Conservation (phyloP, 108 stramenopile genomes). For the Pseudonitzschia multiseries region DNA sequence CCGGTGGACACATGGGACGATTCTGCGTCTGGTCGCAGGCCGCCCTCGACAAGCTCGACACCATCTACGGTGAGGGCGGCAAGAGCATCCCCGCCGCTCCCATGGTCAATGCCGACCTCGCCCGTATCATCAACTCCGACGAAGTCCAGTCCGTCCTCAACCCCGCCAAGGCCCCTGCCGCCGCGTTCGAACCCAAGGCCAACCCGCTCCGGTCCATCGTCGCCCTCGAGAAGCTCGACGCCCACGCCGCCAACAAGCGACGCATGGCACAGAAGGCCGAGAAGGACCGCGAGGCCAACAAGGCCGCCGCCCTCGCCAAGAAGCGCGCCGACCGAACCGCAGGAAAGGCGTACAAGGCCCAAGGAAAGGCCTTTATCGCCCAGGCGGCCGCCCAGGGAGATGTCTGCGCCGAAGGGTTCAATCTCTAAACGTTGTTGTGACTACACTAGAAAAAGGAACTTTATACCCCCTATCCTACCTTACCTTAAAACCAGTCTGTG, state of each 20-base stretch:
- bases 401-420: conserved; percentile 84
- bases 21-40: conserved; percentile 97
- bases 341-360: conserved; percentile 69
- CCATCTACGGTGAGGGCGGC: conserved; percentile 88
- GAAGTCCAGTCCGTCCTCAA: conserved; percentile 96
- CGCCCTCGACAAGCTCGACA: conserved; percentile 94
- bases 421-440: conserved; percentile 35
- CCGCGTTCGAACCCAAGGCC: conserved; percentile 83
- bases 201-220: conserved; percentile 90
- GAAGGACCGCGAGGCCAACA: conserved; percentile 63
- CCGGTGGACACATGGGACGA: conserved; percentile 99
- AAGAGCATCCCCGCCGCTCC: conserved; percentile 86
- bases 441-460: conserved; percentile 2
- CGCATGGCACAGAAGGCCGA: conserved; percentile 68
- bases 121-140: conserved; percentile 97
- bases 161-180: conserved; percentile 75
- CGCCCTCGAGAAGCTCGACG: conserved; percentile 91
- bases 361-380: conserved; percentile 79
- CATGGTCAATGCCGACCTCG: conserved; percentile 98
- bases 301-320: conserved; percentile 55
- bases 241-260: conserved; percentile 89
- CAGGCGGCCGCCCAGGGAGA: conserved; percentile 77
- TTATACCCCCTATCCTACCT: not conserved
- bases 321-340: conserved; percentile 62
- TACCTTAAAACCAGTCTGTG: not conserved